phyloP scores from a whole-genome alignment of 2,329 filamentous ascomycete genomes.

The Cordyceps sp. region DNA sequence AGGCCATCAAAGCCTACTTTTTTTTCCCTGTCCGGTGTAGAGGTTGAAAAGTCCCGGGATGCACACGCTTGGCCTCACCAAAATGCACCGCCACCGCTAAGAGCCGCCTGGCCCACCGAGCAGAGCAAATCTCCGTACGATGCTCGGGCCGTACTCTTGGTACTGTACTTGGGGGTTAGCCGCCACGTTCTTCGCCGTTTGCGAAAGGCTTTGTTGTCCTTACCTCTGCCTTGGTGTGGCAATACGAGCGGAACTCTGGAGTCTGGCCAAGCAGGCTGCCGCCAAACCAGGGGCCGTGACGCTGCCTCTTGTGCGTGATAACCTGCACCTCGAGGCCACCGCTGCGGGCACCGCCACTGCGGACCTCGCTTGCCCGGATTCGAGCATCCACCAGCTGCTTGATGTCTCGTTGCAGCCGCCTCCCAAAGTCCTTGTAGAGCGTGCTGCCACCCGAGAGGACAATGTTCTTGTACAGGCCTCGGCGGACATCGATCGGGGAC shows the following conservation, averaged over 20 bases:
- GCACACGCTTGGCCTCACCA: too few species aligned
- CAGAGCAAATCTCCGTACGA: slow-evolving; percentile 85
- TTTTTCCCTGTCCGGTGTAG: too few species aligned
- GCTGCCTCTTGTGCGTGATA: slow-evolving; percentile 91
- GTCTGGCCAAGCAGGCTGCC: slow-evolving; percentile 93
- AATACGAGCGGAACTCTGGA: slow-evolving; percentile 96
- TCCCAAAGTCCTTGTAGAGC: slow-evolving; percentile 95
- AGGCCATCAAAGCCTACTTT: too few species aligned
- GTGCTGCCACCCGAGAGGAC: slow-evolving; percentile 94
- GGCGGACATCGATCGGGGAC: slow-evolving; percentile 90
- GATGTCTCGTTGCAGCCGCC: slow-evolving; percentile 91
- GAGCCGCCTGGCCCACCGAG: slow-evolving; percentile 81
- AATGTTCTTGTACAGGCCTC: slow-evolving; percentile 99
- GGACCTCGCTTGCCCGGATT: slow-evolving; percentile 80
- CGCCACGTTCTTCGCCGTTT: neutral
- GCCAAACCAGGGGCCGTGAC: slow-evolving; percentile 97
- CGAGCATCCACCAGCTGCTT: slow-evolving; percentile 87
- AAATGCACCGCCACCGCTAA: too few species aligned
- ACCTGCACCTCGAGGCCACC: slow-evolving; percentile 94
- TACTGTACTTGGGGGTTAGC: slow-evolving; percentile 38
- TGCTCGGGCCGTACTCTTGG: slow-evolving; percentile 89
- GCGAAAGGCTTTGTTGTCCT: slow-evolving; percentile 6
- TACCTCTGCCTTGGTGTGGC: slow-evolving; percentile 76
- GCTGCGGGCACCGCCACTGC: slow-evolving; percentile 81
- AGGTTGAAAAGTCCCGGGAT: too few species aligned